These are phyloP conservation scores for Xylariaceae sp. DNA, from an alignment of 2,329 filamentous ascomycete genomes.

Conservation along the genomic window DNA sequence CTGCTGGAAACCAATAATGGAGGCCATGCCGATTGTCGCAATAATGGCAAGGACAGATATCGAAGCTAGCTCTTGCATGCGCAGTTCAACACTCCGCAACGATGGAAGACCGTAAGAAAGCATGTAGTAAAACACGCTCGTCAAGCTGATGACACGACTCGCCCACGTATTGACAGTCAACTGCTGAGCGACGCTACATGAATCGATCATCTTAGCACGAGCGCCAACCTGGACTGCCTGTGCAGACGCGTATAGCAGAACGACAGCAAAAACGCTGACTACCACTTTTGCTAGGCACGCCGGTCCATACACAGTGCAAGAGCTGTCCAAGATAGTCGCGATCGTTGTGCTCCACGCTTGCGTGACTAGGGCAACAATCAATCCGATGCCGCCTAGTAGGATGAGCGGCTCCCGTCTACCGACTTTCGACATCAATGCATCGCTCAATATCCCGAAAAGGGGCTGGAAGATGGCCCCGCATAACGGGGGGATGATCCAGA, in stretches of 20 bases:
- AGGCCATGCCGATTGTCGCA: background rate
- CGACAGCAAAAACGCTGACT: constrained; percentile 1
- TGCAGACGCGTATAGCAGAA: constrained; percentile 2
- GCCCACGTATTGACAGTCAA: constrained; percentile 3
- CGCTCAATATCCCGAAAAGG: constrained; percentile 4
- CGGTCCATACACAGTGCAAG: too few species aligned
- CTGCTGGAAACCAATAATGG: background rate
- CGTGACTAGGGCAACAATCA: too few species aligned
- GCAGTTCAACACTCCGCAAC: constrained; percentile 3
- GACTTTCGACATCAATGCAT: background rate
- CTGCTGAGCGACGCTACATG: constrained; percentile 1
- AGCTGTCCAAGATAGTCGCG: too few species aligned
- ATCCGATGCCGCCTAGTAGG: too few species aligned
- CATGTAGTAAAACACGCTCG: constrained; percentile 6
- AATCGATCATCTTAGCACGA: constrained; percentile 4
- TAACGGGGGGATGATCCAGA: constrained; percentile 7
- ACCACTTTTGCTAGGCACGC: constrained; percentile 1
- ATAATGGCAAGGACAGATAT: constrained; percentile 5
- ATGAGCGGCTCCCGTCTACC: background rate
- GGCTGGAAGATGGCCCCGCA: constrained; percentile 4
- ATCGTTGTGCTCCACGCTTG: too few species aligned
- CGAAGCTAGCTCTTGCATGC: constrained; percentile 6
- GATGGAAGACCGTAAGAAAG: constrained; percentile 1
- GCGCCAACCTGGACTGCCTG: constrained; percentile 4
- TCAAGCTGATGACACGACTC: constrained; percentile 5